Conservation (phyloP, 768 basidiomycete species). For the Gyrodon lividus region DNA sequence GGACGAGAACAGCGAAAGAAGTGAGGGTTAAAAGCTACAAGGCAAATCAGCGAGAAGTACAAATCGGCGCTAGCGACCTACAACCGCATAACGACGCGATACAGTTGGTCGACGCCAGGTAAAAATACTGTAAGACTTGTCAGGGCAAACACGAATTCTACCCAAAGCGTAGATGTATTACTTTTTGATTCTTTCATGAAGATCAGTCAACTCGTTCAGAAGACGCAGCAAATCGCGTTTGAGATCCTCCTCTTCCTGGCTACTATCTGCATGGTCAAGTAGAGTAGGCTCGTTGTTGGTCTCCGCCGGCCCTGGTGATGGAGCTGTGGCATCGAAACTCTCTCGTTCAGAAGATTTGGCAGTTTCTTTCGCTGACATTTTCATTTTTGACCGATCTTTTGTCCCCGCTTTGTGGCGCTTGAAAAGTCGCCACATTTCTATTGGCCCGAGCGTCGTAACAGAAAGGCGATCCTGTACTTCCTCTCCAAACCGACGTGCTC, state of each 20-base stretch:
- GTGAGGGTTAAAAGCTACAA: slow-evolving; percentile 37
- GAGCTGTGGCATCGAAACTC: not conserved
- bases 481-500: slow-evolving; percentile 53
- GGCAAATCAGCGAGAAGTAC: slow-evolving; percentile 3
- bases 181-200: slow-evolving; percentile 68
- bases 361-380: slow-evolving; percentile 18
- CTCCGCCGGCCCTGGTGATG: slow-evolving; percentile 2
- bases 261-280: slow-evolving; percentile 35
- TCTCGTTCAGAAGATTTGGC: not conserved
- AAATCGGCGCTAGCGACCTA: slow-evolving; percentile 26
- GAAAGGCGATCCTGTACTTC: slow-evolving; percentile 47
- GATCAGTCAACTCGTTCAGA: slow-evolving; percentile 52
- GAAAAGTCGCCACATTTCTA: slow-evolving; percentile 55
- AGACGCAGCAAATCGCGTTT: slow-evolving; percentile 41
- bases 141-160: not conserved
- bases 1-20: slow-evolving; percentile 39
- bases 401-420: slow-evolving; percentile 40
- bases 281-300: slow-evolving; percentile 21
- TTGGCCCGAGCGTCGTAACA: slow-evolving; percentile 45
- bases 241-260: slow-evolving; percentile 38
- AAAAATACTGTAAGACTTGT: slow-evolving; percentile 46
- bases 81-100: slow-evolving; percentile 48
- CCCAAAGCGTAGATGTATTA: slow-evolving; percentile 25
- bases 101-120: slow-evolving; percentile 60
- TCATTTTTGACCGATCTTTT: slow-evolving; percentile 36